Evolutionary conservation across 108 stramenopile species (phyloP).

Genomic region (Pseudonitzschia pungens): DNA sequence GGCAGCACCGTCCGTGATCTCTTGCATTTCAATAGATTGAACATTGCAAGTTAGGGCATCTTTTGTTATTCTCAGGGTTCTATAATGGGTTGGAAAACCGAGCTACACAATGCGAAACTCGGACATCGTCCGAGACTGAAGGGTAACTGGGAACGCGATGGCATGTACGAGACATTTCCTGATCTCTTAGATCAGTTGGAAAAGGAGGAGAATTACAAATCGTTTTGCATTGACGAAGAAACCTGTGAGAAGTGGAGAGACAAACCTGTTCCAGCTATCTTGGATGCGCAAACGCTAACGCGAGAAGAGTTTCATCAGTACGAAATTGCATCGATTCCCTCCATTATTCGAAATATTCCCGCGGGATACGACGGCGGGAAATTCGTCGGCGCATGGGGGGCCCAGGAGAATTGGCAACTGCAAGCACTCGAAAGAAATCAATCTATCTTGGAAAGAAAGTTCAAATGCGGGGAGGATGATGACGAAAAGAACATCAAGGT

Average conservation of each 20-base stretch:
- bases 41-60: no score
- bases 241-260: neutral
- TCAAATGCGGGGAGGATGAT: constrained; percentile 98
- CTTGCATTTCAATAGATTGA: no score
- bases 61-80: no score
- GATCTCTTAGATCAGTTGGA: constrained; percentile 37
- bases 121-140: constrained; percentile 73
- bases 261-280: constrained; percentile 44
- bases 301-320: constrained; percentile 62
- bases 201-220: constrained; percentile 22
- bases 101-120: constrained; percentile 13
- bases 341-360: constrained; percentile 70
- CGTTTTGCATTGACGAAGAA: constrained; percentile 23
- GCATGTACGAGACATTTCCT: constrained; percentile 59
- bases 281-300: constrained; percentile 56
- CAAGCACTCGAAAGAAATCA: constrained; percentile 46
- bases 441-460: constrained; percentile 43
- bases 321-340: constrained; percentile 60
- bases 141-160: constrained; percentile 72
- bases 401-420: constrained; percentile 60
- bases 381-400: constrained; percentile 57
- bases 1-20: no score
- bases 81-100: constrained; percentile 11
- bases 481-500: constrained; percentile 91
- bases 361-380: constrained; percentile 51